phyloP scores from a whole-genome alignment of 2,329 filamentous ascomycete genomes.

The Beauveria sp. region DNA sequence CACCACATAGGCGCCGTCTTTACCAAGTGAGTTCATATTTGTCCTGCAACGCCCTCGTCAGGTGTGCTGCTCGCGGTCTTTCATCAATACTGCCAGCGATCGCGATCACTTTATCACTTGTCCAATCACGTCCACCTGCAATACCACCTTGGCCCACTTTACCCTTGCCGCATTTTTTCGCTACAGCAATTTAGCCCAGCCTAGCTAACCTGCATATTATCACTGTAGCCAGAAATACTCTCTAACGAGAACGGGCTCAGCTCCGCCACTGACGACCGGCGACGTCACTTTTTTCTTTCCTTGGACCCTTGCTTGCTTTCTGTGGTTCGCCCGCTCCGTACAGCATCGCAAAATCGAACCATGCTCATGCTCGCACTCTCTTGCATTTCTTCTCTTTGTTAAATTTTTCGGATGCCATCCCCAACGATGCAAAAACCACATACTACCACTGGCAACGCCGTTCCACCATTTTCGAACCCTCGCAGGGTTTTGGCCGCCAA shows the following conservation, averaged over 20 bases:
- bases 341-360: slow-evolving; percentile 2
- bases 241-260: background rate
- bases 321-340: background rate
- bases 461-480: slow-evolving; percentile 17
- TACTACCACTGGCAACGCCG: background rate
- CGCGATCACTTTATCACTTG: background rate
- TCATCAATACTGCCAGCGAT: background rate
- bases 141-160: background rate
- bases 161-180: background rate
- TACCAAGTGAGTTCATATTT: background rate
- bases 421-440: background rate
- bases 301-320: background rate
- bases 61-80: background rate
- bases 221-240: background rate
- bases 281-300: background rate
- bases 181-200: background rate
- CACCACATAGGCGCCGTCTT: no score
- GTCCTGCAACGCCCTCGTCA: background rate
- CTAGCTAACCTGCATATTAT: background rate
- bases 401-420: slow-evolving; percentile 1
- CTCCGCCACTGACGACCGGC: slow-evolving; percentile 6
- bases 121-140: background rate
- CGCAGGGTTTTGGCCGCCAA: slow-evolving; percentile 36
- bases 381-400: background rate
- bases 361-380: slow-evolving; percentile 1